Evolutionary conservation across 176 grass and related monocot species (phyloP).

Genomic region (Coix lacrymajobi): DNA sequence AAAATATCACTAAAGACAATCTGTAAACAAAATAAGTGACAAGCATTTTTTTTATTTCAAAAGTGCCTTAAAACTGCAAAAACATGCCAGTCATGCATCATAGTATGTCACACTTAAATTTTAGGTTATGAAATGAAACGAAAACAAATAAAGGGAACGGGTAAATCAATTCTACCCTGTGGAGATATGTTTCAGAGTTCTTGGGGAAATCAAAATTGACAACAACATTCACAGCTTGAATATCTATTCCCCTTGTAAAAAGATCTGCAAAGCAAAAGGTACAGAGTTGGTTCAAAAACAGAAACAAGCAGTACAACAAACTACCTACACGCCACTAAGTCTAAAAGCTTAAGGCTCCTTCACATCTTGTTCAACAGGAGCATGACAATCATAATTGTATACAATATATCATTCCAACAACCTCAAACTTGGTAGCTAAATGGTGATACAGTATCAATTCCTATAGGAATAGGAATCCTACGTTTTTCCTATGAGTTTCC

Average conservation of each 20-base stretch:
- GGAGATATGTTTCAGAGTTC: slow-evolving; percentile 97
- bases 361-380: not conserved
- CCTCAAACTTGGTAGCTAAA: too few relatives aligned
- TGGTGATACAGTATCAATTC: too few relatives aligned
- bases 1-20: slow-evolving; percentile 11
- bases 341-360: slow-evolving; percentile 4
- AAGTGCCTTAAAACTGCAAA: not conserved
- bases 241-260: slow-evolving; percentile 98
- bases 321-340: not conserved
- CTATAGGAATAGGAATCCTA: too few relatives aligned
- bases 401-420: slow-evolving; percentile 7
- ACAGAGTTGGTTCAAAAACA: slow-evolving; percentile 9
- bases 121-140: not conserved
- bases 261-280: slow-evolving; percentile 59
- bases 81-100: not conserved
- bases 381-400: not conserved
- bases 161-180: slow-evolving; percentile 59
- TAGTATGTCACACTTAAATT: not conserved
- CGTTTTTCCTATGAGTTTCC: too few relatives aligned
- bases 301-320: not conserved
- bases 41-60: not conserved
- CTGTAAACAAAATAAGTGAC: not conserved
- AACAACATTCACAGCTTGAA: slow-evolving; percentile 99
- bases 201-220: slow-evolving; percentile 99
- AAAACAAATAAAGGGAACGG: not conserved